A percentile compares a stretch with the other conserved stretches of the same genome.
Conservation (phyloP, 768 basidiomycete species). For the Russula abietina region DNA sequence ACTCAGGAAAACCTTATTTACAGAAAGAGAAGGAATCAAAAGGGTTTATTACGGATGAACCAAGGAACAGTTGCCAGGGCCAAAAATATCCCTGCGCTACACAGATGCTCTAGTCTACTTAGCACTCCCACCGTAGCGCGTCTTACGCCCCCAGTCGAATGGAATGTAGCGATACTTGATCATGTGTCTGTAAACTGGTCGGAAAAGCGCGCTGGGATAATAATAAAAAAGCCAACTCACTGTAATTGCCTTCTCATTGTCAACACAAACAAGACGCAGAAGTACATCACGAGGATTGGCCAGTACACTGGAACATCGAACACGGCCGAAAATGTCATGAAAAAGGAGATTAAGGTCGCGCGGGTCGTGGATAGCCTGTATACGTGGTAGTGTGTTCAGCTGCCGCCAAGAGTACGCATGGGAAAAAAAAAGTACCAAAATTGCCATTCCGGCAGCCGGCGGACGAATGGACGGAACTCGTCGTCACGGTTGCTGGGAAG, state of each 20-base stretch:
- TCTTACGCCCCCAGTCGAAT: constrained; percentile 92
- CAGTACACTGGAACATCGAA: constrained; percentile 99
- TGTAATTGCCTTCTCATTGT: constrained; percentile 97
- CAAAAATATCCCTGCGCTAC: not conserved
- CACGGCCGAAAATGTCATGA: constrained; percentile 73
- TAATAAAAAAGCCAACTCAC: constrained; percentile 49
- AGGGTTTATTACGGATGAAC: not conserved
- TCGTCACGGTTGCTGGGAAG: constrained; percentile 76
- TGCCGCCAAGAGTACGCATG: not conserved
- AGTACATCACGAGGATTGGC: constrained; percentile 97
- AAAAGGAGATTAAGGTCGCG: constrained; percentile 74
- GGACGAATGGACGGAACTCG: constrained; percentile 95
- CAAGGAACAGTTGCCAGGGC: not conserved
- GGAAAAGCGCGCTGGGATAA: not conserved
- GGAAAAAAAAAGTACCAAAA: constrained; percentile 60
- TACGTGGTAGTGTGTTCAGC: not conserved
- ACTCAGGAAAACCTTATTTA: not conserved
- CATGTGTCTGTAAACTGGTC: constrained; percentile 70
- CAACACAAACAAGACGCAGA: constrained; percentile 87
- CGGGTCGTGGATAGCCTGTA: constrained; percentile 85
- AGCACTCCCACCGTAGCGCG: constrained; percentile 61
- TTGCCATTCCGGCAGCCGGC: constrained; percentile 93
- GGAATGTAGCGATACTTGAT: constrained; percentile 97
- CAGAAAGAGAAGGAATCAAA: no score
- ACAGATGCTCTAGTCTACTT: constrained; percentile 35